Percentiles rank a stretch among this genome's conserved stretches.
These are phyloP conservation scores for Inosperma sp. DNA, from an alignment of 768 basidiomycete species.

Conservation along the genomic window DNA sequence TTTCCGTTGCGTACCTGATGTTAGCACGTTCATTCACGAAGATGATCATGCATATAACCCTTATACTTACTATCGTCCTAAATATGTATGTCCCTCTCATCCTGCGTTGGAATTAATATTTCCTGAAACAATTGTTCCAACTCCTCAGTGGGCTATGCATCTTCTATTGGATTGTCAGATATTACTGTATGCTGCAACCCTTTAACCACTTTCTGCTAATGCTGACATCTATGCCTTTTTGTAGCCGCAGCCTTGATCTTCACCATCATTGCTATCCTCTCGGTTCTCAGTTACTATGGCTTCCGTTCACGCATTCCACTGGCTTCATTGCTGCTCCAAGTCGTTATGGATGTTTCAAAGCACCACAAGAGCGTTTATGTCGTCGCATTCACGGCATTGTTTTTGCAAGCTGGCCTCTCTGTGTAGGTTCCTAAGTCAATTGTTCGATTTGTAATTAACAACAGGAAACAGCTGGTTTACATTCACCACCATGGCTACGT, in stretches of 20 bases:
- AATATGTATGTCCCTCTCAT: constrained; percentile 49
- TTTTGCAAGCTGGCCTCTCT: constrained; percentile 65
- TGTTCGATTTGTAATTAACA: constrained; percentile 6
- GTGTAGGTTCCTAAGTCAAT: constrained; percentile 43
- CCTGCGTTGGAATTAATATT: background rate
- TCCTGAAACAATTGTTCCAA: background rate
- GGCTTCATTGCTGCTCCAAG: constrained; percentile 72
- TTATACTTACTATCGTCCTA: constrained; percentile 55
- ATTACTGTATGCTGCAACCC: constrained; percentile 51
- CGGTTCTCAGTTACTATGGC: constrained; percentile 70
- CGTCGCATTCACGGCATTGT: constrained; percentile 67
- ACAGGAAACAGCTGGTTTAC: constrained; percentile 57
- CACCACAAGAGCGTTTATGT: constrained; percentile 77
- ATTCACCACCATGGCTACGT: constrained; percentile 74
- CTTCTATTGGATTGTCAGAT: constrained; percentile 71
- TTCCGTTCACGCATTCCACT: constrained; percentile 72
- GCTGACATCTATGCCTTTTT: background rate
- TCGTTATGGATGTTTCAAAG: constrained; percentile 80
- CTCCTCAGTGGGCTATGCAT: constrained; percentile 60
- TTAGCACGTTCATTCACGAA: constrained; percentile 69
- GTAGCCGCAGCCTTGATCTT: constrained; percentile 83
- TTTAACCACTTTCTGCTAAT: background rate
- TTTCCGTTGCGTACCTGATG: constrained; percentile 65
- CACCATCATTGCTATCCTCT: constrained; percentile 73
- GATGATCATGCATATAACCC: constrained; percentile 72